Percentiles rank a stretch among this genome's conserved stretches.
Evolutionary conservation across 1,284 basidiomycete genomes (phyloP).

Genomic region (Mycena citricolor): DNA sequence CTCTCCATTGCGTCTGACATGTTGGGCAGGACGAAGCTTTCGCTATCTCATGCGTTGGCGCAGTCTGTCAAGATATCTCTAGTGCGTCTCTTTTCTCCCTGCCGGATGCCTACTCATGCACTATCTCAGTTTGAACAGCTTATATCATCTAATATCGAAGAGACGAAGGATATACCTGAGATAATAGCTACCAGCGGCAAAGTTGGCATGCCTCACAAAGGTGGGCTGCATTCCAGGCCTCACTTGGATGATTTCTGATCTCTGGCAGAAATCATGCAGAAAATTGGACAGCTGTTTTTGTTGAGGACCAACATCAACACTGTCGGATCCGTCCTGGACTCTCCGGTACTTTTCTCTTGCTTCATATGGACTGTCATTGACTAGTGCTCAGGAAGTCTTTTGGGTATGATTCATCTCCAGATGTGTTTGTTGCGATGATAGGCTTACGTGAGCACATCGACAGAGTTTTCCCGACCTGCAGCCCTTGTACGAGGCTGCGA

Average conservation of each 20-base stretch:
- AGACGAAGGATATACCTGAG: constrained; percentile 95
- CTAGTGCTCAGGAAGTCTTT: constrained; percentile 74
- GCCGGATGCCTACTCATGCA: constrained; percentile 5
- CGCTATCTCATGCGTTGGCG: constrained; percentile 90
- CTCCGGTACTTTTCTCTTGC: constrained; percentile 78
- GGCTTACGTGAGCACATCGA: too few species aligned
- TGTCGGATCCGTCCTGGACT: constrained; percentile 93
- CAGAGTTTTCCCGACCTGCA: constrained; percentile 91
- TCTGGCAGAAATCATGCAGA: constrained; percentile 88
- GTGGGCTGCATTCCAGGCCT: constrained; percentile 32
- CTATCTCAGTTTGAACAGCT: constrained; percentile 78
- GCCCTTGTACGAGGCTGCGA: constrained; percentile 90
- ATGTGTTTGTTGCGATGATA: too few species aligned
- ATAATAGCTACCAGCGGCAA: constrained; percentile 93
- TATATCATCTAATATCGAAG: constrained; percentile 92
- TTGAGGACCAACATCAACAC: constrained; percentile 94
- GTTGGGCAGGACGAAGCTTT: constrained; percentile 83
- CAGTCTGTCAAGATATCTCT: constrained; percentile 97
- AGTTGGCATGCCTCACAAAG: constrained; percentile 84
- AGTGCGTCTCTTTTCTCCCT: constrained; percentile 39
- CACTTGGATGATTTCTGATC: constrained; percentile 4
- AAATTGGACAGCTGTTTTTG: constrained; percentile 94
- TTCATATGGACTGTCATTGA: background rate
- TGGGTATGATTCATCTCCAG: constrained; percentile 75
- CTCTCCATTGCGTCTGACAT: constrained; percentile 23